Evolutionary conservation across 2,329 filamentous ascomycete genomes (phyloP).

Genomic region (Uncinocarpus reesii): DNA sequence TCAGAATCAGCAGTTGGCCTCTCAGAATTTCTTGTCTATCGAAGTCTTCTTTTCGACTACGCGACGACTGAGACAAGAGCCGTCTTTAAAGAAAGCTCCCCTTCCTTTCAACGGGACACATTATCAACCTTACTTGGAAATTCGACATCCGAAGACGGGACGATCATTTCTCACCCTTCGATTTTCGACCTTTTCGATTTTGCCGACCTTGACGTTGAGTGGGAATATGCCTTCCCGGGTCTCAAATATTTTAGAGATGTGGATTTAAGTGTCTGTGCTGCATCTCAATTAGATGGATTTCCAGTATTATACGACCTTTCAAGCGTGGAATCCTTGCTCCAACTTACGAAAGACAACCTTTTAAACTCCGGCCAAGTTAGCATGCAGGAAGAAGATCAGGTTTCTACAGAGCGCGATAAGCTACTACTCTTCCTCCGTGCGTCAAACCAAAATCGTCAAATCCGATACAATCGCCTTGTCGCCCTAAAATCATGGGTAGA

Average conservation of each 20-base stretch:
- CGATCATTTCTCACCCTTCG: constrained; percentile 57
- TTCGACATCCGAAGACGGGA: constrained; percentile 56
- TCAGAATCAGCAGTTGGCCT: constrained; percentile 58
- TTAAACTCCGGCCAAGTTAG: constrained; percentile 37
- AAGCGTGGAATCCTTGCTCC: constrained; percentile 62
- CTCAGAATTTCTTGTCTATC: constrained; percentile 64
- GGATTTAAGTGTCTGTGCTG: constrained; percentile 56
- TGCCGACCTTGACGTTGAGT: constrained; percentile 52
- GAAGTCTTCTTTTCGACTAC: constrained; percentile 74
- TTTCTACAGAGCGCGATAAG: constrained; percentile 31
- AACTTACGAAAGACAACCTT: constrained; percentile 39
- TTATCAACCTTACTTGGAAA: constrained; percentile 60
- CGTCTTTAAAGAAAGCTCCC: constrained; percentile 59
- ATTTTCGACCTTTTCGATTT: constrained; percentile 95
- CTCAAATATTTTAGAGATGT: constrained; percentile 55
- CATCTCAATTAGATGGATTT: constrained; percentile 45
- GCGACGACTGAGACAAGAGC: constrained; percentile 73
- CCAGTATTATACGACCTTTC: constrained; percentile 54
- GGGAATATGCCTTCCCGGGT: constrained; percentile 40
- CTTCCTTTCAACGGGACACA: constrained; percentile 58
- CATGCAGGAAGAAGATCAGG: constrained; percentile 33
- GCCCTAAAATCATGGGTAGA: constrained; percentile 77
- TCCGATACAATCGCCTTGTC: constrained; percentile 44
- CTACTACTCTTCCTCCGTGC: constrained; percentile 32
- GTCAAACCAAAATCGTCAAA: constrained; percentile 32